Conservation (phyloP, 805 yeast species). For the Metschnikowia anglica region DNA sequence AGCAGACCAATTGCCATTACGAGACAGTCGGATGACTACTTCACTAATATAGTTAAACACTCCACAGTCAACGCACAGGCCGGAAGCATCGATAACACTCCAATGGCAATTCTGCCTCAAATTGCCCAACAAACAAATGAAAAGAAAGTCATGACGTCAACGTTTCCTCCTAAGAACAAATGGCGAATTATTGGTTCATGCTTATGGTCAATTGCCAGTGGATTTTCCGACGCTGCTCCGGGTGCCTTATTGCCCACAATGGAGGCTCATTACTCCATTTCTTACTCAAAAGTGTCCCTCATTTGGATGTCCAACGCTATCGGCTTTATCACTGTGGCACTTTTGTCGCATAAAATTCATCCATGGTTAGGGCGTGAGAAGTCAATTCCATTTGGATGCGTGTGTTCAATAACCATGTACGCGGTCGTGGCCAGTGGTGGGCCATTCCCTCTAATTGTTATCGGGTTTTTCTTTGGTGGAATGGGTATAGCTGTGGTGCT, state of each 20-base stretch:
- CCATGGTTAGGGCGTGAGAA: slow-evolving; percentile 20
- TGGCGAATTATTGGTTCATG: slow-evolving; percentile 21
- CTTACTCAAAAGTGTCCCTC: slow-evolving; percentile 22
- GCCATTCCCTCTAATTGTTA: slow-evolving; percentile 23
- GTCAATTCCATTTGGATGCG: slow-evolving; percentile 20
- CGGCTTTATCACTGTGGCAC: slow-evolving; percentile 23
- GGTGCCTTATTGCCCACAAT: slow-evolving; percentile 26
- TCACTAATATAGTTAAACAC: slow-evolving; percentile 11
- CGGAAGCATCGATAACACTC: background rate
- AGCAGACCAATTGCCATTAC: slow-evolving; percentile 13
- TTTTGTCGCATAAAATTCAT: slow-evolving; percentile 18
- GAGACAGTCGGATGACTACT: slow-evolving; percentile 17
- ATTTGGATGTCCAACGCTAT: slow-evolving; percentile 25
- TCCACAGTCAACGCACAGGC: background rate
- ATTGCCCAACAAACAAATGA: slow-evolving; percentile 12
- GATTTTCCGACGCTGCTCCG: slow-evolving; percentile 24
- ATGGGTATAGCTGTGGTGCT: slow-evolving; percentile 24
- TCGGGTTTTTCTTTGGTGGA: slow-evolving; percentile 27
- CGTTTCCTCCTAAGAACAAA: slow-evolving; percentile 19
- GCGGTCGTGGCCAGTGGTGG: slow-evolving; percentile 23
- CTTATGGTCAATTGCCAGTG: slow-evolving; percentile 20
- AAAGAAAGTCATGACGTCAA: slow-evolving; percentile 17
- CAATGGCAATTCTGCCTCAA: slow-evolving; percentile 6
- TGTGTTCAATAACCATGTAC: slow-evolving; percentile 16
- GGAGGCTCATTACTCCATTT: slow-evolving; percentile 21